phyloP scores from a whole-genome alignment of 2,329 filamentous ascomycete genomes.

The Sclerotinia spermophila region DNA sequence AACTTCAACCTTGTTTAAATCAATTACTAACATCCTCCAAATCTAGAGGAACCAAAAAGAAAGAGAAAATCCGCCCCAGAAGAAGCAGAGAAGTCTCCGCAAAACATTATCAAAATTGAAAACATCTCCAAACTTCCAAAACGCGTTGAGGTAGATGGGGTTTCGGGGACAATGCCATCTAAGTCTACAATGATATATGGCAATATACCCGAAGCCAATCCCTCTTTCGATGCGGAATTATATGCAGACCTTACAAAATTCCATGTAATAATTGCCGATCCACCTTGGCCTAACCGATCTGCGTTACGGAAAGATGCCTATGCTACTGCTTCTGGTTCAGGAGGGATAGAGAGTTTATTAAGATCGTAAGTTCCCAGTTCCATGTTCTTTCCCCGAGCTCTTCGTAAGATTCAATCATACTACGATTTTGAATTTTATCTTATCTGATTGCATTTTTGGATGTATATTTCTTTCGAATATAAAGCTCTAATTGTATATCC shows the following conservation, averaged over 20 bases:
- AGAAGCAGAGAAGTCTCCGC: not conserved
- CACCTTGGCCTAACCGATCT: slow-evolving; percentile 78
- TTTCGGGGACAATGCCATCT: not conserved
- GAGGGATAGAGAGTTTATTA: not conserved
- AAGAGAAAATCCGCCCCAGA: not conserved
- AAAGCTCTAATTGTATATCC: not conserved
- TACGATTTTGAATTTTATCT: not conserved
- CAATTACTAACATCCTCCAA: not conserved
- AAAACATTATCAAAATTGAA: not conserved
- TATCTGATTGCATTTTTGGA: not conserved
- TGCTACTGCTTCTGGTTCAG: slow-evolving; percentile 12
- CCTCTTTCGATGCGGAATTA: not conserved
- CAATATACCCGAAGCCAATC: not conserved
- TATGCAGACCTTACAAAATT: slow-evolving; percentile 48
- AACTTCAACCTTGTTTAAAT: not conserved
- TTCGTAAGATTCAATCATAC: not conserved
- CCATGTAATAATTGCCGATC: slow-evolving; percentile 68
- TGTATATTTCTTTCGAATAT: accelerated
- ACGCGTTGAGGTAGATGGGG: not conserved
- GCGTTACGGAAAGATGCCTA: slow-evolving; percentile 58
- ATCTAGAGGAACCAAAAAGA: not conserved
- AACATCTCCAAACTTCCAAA: not conserved
- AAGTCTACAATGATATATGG: slow-evolving; percentile 1
- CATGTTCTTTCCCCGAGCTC: not conserved
- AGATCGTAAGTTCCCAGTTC: not conserved